Conservation (phyloP, 2,329 filamentous ascomycete species). For the Rachicladosporium sp. region DNA sequence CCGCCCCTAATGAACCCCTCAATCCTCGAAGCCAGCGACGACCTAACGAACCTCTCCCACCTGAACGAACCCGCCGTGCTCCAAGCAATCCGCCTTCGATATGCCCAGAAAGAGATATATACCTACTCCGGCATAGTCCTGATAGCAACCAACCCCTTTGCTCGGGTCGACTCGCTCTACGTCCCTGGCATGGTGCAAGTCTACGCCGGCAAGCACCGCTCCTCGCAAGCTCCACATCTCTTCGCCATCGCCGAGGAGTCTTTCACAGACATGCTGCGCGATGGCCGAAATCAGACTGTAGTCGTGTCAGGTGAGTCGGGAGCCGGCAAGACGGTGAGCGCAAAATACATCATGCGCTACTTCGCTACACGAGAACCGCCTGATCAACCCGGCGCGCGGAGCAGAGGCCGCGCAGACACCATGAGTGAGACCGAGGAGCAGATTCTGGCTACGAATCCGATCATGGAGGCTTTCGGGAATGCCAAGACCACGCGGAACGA, state of each 20-base stretch:
- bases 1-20: constrained; percentile 96
- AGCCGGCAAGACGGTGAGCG: constrained; percentile 97
- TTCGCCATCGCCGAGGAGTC: constrained; percentile 98
- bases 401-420: constrained; percentile 59
- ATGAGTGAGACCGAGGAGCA: constrained; percentile 99
- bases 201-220: constrained; percentile 91
- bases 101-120: constrained; percentile 98
- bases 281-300: constrained; percentile 92
- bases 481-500: constrained; percentile 99
- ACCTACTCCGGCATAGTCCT: constrained; percentile 98
- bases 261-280: constrained; percentile 96
- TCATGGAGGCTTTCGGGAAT: constrained; percentile 99
- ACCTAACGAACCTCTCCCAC: constrained; percentile 93
- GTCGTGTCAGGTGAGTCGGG: constrained; percentile 99
- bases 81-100: constrained; percentile 93
- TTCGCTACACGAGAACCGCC: constrained; percentile 95
- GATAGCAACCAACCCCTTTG: constrained; percentile 97
- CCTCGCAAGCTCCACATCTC: constrained; percentile 91
- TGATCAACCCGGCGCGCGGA: constrained; percentile 66
- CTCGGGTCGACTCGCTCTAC: constrained; percentile 92
- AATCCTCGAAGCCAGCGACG: constrained; percentile 96
- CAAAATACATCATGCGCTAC: constrained; percentile 99
- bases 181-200: constrained; percentile 99
- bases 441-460: constrained; percentile 94
- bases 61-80: constrained; percentile 95